Base-by-base conservation (phyloP, 148 eudicot species). In the Polygonum maritimum region DNA sequence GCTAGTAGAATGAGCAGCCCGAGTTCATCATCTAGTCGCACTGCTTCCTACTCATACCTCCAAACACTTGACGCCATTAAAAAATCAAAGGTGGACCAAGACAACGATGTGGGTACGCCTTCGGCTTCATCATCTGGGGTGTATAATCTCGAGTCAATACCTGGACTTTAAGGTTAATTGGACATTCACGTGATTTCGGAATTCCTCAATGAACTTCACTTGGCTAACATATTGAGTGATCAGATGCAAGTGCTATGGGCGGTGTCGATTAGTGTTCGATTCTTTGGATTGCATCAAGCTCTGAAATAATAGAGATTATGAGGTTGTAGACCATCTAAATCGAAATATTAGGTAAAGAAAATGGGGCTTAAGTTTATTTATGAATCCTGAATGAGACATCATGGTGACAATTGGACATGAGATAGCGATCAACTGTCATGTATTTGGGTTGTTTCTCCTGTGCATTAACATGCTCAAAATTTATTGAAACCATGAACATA, bases 1-100 rank as follows among this genome's bases (percentile, higher is more conserved):
- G 92, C 97, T 39, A 95, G 98, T 78, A 87, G 89, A 82, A 89
- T 95, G 48, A 95, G 92, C 82, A 90, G 83, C 74, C 96, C 96
- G 2, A 81, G 80, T 73, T 86, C 92, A 54, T 78, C 90, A 51
- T 81, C 88, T 60, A 89, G 74, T 76, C 85, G 82, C 38, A 84
- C 54, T 78, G 85, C 92, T 71, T 90, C 97, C 10, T 83, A 89
- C 79, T 38, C 93, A 4, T 90, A 92, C 76, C 79, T 89, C 72
- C 97, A 84, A 73, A 81, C 89, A 39, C 79, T 88, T 2, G 96
- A 90, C 72, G 83, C 87, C 78, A 75, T 84, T 76, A 86, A 86
- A 72, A 84, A 88, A 74, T 86, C 92, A 62, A 83, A 73, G n/a
- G 48, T 71, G 67, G 71, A 67, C 19, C 80, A 39, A 35, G 82